Base-by-base conservation (phyloP, 306 rosid species). In the Mimosa bimucronata region DNA sequence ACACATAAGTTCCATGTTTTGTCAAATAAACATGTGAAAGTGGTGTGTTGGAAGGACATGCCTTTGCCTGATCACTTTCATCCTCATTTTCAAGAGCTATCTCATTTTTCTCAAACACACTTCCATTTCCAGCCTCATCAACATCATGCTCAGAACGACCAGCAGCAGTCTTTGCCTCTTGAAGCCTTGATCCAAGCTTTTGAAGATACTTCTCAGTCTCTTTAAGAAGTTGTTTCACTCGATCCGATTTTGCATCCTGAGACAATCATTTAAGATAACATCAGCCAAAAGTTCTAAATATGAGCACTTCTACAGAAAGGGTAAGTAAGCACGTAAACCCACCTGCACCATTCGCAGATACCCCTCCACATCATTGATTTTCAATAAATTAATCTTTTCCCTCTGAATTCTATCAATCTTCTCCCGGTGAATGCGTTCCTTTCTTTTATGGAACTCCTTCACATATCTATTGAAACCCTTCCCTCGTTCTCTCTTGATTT, bases 271-370 rank as follows among this genome's bases (percentile, higher is more conserved):
- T 57, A 65, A 78, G 55, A 73, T 23, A 50, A 71, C 28, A 70
- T 74, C 77, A 53, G 57, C 50, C 25, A 29, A 80, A 29, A 16
- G 37, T 74, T 41, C 74, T 11, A 16, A 53, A 71, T 71, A 71
- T 55, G 29, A 62, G 48, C n/a, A 61, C 55, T 55, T 77, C 66
- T 21, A 76, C 41, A 55, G 23, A 72, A 74, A 52, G 75, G 44
- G 73, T 68, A 76, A 42, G 42, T 12, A 62, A 34, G 81, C 68
- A 79, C 64, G 79, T 67, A 85, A 85, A 71, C 61, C 66, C 40
- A 96, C 99, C 97, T 96, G 98, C 84, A 96, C 99, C 99, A 96
- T 96, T 73, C 99, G 94, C 71, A 96, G 86, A 84, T 96, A 96
- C 28, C 99, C 99, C 86, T 96, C 99, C 87, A 96, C 99, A 12